Evolutionary conservation across 345 rosid genomes (phyloP).

Genomic region (Pugionium dolabratum): DNA sequence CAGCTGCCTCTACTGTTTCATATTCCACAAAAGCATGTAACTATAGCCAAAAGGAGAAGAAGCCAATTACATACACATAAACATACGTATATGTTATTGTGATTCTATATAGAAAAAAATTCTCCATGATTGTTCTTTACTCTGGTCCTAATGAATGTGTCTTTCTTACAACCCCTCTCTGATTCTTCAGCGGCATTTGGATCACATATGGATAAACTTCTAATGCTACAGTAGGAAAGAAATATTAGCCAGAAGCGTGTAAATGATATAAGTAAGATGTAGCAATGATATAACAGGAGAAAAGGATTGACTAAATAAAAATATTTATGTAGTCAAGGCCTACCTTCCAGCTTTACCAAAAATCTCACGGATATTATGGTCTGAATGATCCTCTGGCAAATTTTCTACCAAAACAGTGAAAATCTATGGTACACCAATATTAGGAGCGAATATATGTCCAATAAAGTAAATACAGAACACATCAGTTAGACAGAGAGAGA

Average conservation of each 20-base stretch:
- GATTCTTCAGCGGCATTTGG: constrained; percentile 63
- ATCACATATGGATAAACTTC: constrained; percentile 52
- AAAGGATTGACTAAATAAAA: constrained; percentile 1
- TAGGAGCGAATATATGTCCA: constrained; percentile 25
- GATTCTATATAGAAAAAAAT: constrained; percentile 6
- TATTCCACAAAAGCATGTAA: constrained; percentile 86
- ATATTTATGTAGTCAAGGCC: constrained; percentile 3
- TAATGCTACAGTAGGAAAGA: constrained; percentile 51
- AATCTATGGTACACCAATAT: constrained; percentile 48
- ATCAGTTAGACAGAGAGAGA: not conserved
- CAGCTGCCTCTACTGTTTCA: constrained; percentile 80
- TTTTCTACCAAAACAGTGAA: constrained; percentile 92
- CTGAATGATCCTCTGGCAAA: constrained; percentile 85
- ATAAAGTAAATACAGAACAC: constrained; percentile 5
- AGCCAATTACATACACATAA: constrained; percentile 14
- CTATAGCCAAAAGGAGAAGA: constrained; percentile 46
- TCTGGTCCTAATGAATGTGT: constrained; percentile 55
- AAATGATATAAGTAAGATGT: constrained; percentile 20
- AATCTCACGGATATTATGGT: constrained; percentile 58
- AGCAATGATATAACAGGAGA: constrained; percentile 5
- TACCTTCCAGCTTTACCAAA: constrained; percentile 87
- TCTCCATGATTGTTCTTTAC: constrained; percentile 43
- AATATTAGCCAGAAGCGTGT: not conserved
- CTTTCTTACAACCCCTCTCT: constrained; percentile 58
- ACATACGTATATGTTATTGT: not conserved